Evolutionary conservation across 495 filamentous ascomycete genomes (phyloP).

Genomic region (Trichoderma reesei): DNA sequence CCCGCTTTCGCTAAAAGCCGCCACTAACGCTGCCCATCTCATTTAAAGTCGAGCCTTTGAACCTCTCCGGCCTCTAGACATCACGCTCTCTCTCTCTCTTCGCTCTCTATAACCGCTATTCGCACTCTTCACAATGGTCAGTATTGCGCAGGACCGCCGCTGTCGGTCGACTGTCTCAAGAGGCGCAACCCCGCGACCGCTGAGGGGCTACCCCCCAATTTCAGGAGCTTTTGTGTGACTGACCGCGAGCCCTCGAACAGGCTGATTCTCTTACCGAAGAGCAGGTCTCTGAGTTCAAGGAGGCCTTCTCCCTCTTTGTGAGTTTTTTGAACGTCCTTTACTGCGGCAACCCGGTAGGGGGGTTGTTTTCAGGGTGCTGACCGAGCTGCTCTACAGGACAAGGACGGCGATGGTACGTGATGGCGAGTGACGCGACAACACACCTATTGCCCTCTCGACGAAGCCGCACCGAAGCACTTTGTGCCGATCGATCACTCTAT

Average conservation of each 20-base stretch:
- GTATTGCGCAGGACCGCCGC: background rate
- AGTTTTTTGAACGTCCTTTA: conserved; percentile 34
- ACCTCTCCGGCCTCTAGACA: background rate
- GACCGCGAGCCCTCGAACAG: conserved; percentile 35
- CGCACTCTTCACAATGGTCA: conserved; percentile 5
- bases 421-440: background rate
- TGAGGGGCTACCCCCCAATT: conserved; percentile 10
- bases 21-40: background rate
- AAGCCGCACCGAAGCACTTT: background rate
- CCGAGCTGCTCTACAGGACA: conserved; percentile 58
- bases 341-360: too few species aligned
- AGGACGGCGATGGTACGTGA: conserved; percentile 98
- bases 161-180: conserved; percentile 4
- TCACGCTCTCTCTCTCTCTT: background rate
- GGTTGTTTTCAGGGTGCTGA: background rate
- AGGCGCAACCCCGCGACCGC: conserved; percentile 12
- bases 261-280: conserved; percentile 95
- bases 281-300: conserved; percentile 99
- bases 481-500: background rate
- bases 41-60: background rate
- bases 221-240: conserved; percentile 10
- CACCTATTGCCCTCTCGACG: conserved; percentile 5
- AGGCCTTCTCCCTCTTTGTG: conserved; percentile 99
- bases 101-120: background rate
- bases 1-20: background rate